Base-by-base conservation (phyloP, 108 stramenopile genomes). In the Cyclostephanos invisitatus region DNA sequence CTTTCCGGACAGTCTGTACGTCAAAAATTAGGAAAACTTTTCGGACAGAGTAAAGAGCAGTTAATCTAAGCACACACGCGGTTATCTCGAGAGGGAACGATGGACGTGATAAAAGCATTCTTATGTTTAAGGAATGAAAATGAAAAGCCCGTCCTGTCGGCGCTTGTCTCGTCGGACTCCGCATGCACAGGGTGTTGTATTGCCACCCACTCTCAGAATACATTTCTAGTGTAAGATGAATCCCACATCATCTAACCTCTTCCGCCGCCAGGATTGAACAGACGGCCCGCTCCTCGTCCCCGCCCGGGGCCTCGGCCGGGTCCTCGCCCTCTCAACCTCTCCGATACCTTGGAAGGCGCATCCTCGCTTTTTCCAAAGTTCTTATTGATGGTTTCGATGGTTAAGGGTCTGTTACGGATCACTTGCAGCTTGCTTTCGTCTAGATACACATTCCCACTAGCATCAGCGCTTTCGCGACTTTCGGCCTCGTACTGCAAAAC, bases 401-500 rank as follows among this genome's bases (percentile, higher is more conserved):
- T 85, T 36, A 96, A 71, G n/a, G 85, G 85, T 35, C 89, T 77
- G 70, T 93, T 92, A 14, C 91, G 87, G 64, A 88, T 91, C n/a
- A 85, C 87, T 56, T 90, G 87, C 24, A 96, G 70, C 65, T 90
- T 91, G 5, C 80, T 80, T 73, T 93, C 87, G 58, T 93, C 90
- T 51, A 96, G 84, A 74, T 96, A 96, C 7, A 96, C 85, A 75
- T 93, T 93, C 7, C 93, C 91, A 24, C 88, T 84, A 35, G 84
- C 50, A 15, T 60, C 54, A 11, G 74, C 71, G 9, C 84, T 68
- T 58, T 85, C 87, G n/a, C 90, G 87, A 63, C 88, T 87, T 61
- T 92, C 94, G 15, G 91, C 91, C 44, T 91, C 91, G 55, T 96
- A 96, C 66, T 90, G 90, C 35, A 96, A 44, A 35, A 96, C 91